Conservation (phyloP, 495 filamentous ascomycete genomes). For the Penicillium odoratum region DNA sequence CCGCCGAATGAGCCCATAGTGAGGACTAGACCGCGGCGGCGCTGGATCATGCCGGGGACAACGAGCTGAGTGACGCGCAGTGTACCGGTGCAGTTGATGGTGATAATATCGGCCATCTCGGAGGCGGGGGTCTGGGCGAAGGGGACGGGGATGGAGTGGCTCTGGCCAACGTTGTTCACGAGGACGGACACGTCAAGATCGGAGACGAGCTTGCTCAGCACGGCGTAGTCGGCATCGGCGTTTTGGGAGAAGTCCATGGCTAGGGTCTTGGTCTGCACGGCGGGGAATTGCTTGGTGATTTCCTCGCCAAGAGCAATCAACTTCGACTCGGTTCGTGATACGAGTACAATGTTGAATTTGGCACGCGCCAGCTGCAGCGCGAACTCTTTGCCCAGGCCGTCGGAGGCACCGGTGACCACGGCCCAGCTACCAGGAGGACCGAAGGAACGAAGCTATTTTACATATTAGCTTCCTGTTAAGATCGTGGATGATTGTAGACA, state of each 20-base stretch:
- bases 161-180: slow-evolving; percentile 96
- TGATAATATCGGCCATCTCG: slow-evolving; percentile 87
- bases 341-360: slow-evolving; percentile 89
- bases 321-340: slow-evolving; percentile 92
- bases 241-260: slow-evolving; percentile 91
- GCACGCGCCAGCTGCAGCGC: slow-evolving; percentile 84
- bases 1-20: slow-evolving; percentile 98
- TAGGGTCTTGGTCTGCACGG: slow-evolving; percentile 67
- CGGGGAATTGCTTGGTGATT: slow-evolving; percentile 63
- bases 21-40: slow-evolving; percentile 83
- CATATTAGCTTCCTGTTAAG: slow-evolving; percentile 5
- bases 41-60: slow-evolving; percentile 78
- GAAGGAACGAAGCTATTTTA: slow-evolving; percentile 76
- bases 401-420: slow-evolving; percentile 91
- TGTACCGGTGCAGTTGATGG: slow-evolving; percentile 89
- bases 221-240: slow-evolving; percentile 71
- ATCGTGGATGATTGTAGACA: slow-evolving; percentile 15
- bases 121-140: slow-evolving; percentile 75
- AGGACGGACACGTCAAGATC: slow-evolving; percentile 82
- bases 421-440: slow-evolving; percentile 93
- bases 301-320: slow-evolving; percentile 74
- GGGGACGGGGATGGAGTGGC: slow-evolving; percentile 86
- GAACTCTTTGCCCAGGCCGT: slow-evolving; percentile 97
- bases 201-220: slow-evolving; percentile 63
- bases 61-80: slow-evolving; percentile 82